Conservation (phyloP, 176 grass and related monocot genomes). For the Phyllostachys edulis region DNA sequence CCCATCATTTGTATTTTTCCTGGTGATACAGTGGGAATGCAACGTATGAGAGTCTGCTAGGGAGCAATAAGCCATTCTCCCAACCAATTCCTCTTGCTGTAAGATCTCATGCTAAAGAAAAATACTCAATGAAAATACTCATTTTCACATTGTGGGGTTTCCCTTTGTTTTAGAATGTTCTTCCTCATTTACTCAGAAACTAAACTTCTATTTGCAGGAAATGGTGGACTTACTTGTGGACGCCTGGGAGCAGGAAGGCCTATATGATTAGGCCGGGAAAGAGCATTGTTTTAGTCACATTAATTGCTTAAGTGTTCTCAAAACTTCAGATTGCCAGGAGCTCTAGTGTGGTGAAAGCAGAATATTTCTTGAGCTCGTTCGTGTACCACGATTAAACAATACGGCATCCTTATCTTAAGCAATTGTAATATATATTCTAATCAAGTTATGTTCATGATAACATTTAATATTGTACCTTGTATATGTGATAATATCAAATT, state of each 20-base stretch:
- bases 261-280: slow-evolving; percentile 60
- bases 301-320: slow-evolving; percentile 10
- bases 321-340: slow-evolving; percentile 14
- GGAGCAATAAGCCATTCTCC: slow-evolving; percentile 84
- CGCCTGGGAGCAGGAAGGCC: slow-evolving; percentile 87
- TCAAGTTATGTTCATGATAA: not conserved
- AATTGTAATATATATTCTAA: slow-evolving; percentile 36
- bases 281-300: not conserved
- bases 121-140: not conserved
- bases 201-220: slow-evolving; percentile 65
- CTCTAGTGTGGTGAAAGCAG: slow-evolving; percentile 14
- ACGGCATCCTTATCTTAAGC: not conserved
- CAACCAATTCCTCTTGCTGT: slow-evolving; percentile 85
- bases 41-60: slow-evolving; percentile 74
- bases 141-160: not conserved
- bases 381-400: slow-evolving; percentile 33
- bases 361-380: slow-evolving; percentile 12
- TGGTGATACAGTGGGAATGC: slow-evolving; percentile 71
- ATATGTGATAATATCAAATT: not conserved
- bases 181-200: not conserved
- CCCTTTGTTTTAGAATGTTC: not conserved
- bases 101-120: slow-evolving; percentile 21
- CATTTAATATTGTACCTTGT: not conserved
- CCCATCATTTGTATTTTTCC: slow-evolving; percentile 7
- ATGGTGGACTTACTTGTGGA: slow-evolving; percentile 97